A percentile compares a stretch with the other conserved stretches of the same genome.
phyloP scores from a whole-genome alignment of 495 filamentous ascomycete genomes.

The Bacidia gigantensis region DNA sequence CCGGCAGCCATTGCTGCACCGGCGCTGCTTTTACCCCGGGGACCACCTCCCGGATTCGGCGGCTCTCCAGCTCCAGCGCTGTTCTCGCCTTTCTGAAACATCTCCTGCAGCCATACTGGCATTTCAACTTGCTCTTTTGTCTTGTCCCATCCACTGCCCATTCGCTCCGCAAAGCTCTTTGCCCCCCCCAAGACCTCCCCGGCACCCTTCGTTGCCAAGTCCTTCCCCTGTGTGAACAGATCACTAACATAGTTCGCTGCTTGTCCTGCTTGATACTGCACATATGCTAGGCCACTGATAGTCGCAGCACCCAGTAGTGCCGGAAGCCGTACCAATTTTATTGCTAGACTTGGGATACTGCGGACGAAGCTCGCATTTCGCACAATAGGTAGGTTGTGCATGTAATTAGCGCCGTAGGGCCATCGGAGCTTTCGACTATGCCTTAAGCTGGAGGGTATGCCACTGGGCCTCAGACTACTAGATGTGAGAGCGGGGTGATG shows the following conservation, averaged over 20 bases:
- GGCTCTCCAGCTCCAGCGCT: conserved; percentile 29
- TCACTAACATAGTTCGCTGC: conserved; percentile 81
- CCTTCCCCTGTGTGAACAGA: conserved; percentile 55
- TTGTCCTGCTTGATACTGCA: conserved; percentile 94
- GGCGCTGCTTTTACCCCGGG: conserved; percentile 46
- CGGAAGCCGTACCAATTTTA: conserved; percentile 77
- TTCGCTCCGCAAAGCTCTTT: conserved; percentile 62
- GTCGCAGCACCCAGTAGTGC: conserved; percentile 83
- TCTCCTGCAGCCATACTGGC: conserved; percentile 75
- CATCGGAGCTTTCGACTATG: conserved; percentile 49
- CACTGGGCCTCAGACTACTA: conserved; percentile 53
- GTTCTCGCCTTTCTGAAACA: conserved; percentile 32
- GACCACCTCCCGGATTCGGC: conserved; percentile 22
- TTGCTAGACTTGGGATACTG: conserved; percentile 70
- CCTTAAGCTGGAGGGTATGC: conserved; percentile 40
- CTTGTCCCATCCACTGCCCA: conserved; percentile 63
- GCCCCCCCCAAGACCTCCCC: conserved; percentile 52
- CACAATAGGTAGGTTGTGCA: conserved; percentile 76
- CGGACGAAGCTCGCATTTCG: conserved; percentile 77
- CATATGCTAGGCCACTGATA: conserved; percentile 74
- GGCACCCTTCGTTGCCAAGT: conserved; percentile 52
- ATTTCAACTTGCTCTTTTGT: conserved; percentile 65
- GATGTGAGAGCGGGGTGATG: conserved; percentile 44
- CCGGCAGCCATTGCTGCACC: conserved; percentile 40
- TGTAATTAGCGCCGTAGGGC: conserved; percentile 58